Percentiles rank a stretch among this genome's conserved stretches.
Evolutionary conservation across 1,284 basidiomycete genomes (phyloP).

Genomic region (Ceratobasidium sp.): DNA sequence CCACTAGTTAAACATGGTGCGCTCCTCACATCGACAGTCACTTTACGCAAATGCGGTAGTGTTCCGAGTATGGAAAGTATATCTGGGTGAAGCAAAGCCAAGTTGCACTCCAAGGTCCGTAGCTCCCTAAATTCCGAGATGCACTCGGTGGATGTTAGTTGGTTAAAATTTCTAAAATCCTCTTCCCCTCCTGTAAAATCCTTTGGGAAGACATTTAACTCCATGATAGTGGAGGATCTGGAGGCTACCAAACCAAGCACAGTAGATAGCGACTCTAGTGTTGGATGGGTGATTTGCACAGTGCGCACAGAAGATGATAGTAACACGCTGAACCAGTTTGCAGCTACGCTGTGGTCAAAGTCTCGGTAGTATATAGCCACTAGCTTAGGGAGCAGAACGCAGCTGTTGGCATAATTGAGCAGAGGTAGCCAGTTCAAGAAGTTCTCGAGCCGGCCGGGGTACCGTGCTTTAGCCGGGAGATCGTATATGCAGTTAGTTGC

Average conservation of each 20-base stretch:
- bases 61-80: neutral
- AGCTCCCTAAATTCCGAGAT: neutral
- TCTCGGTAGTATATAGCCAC: neutral
- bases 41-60: neutral
- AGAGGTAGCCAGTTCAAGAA: neutral
- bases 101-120: neutral
- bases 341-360: no score
- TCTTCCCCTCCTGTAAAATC: neutral
- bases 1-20: neutral
- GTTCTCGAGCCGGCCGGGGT: neutral
- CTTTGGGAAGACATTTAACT: neutral
- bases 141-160: no score
- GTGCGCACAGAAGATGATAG: neutral
- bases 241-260: neutral
- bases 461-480: neutral
- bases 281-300: neutral
- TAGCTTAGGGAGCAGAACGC: neutral
- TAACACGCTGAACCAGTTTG: neutral
- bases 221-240: neutral
- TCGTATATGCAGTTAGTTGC: neutral
- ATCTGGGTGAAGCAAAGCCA: neutral
- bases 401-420: neutral
- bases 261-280: neutral
- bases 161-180: neutral
- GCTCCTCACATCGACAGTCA: neutral